Evolutionary conservation across 345 rosid species (phyloP), one percentile per base, ranked within the genome.

Genomic region (Eucalyptus grandis): DNA sequence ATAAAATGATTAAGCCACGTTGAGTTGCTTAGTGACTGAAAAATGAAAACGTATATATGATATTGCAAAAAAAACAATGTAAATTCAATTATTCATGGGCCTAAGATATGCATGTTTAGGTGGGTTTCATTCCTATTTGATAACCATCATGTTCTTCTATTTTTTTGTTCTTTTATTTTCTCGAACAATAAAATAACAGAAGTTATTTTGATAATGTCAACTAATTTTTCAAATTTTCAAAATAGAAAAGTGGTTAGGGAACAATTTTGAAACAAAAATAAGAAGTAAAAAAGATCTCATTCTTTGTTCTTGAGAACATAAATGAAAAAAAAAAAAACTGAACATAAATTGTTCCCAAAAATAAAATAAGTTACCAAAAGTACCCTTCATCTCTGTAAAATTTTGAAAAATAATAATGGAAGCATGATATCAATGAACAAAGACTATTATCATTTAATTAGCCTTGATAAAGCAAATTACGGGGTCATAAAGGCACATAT

Each of bases 181-280:
- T 14, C 1, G 2, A 30, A 65, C 0, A 4, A 0, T 30, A 65
- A 65, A 30, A 7, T 0, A 30, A 14, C 2, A 65, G 0, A 65
- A 65, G 6, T 7, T 2, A 30, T 6, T 7, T 30, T 30, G 8
- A 27, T 30, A 11, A 27, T 30, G 1, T 62, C 4, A 30, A 11
- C 4, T 12, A 27, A 6, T 14, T 62, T 62, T 62, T 62, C 3
- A 13, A 14, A 30, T 62, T 7, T 13, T 1, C 1, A 0, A 6
- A 30, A 62, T 62, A 30, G 3, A 14, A 27, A 13, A 7, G 10
- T 62, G 3, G 5, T 14, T 0, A 7, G 1, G 0, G 3, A 62
- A 30, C 30, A 30, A 2, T 13, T 62, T 65, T 30, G 5, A 31
- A 30, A 65, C 2, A 14, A 0, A 65, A 30, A 7, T 0, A 65